Evolutionary conservation across 768 basidiomycete genomes (phyloP).

Genomic region (Crepidotus variabilis): DNA sequence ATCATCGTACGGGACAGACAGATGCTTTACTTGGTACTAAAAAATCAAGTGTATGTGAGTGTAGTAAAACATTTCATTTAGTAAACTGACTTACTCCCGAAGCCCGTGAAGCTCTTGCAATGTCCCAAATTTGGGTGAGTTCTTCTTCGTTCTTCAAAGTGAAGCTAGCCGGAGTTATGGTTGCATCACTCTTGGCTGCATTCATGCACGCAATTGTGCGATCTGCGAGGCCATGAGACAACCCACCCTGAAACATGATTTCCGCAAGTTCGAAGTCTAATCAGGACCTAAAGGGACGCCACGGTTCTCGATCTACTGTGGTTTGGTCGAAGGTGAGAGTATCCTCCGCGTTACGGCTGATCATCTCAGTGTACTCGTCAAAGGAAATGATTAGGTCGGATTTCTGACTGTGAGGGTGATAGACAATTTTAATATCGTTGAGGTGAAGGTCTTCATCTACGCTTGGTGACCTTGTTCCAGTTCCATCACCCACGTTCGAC

Average conservation of each 20-base stretch:
- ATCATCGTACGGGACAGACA: conserved; percentile 16
- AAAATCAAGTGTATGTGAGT: conserved; percentile 2
- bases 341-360: background rate
- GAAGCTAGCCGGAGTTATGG: background rate
- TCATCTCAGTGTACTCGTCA: conserved; percentile 1
- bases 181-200: conserved; percentile 1
- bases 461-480: too few species aligned
- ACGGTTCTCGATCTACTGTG: background rate
- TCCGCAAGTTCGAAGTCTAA: conserved; percentile 19
- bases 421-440: conserved; percentile 1
- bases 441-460: too few species aligned
- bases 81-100: background rate
- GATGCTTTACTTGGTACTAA: conserved; percentile 14
- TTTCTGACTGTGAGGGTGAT: background rate
- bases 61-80: conserved; percentile 5
- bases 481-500: too few species aligned
- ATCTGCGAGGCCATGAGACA: conserved; percentile 9
- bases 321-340: background rate
- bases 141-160: too few species aligned
- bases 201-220: conserved; percentile 7
- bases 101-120: too few species aligned
- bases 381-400: background rate
- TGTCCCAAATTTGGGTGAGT: too few species aligned
- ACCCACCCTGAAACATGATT: conserved; percentile 8
- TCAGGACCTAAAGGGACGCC: conserved; percentile 10